phyloP scores from a whole-genome alignment of 208 protist genomes.

The Leishmania braziliensis region DNA sequence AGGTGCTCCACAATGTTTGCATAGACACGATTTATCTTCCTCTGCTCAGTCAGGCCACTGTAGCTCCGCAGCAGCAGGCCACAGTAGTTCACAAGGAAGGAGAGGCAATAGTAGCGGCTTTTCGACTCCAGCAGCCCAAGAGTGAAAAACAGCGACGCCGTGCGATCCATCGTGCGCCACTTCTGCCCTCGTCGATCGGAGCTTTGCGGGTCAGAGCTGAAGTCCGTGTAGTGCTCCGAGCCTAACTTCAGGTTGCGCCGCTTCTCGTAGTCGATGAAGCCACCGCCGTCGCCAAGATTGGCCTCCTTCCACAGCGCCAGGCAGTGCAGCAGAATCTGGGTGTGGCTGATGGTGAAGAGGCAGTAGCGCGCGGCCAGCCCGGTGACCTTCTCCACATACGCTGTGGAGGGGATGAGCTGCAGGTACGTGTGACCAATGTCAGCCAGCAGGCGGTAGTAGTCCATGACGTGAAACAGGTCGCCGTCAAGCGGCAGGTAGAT shows the following conservation, averaged over 20 bases:
- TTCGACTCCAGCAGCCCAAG: constrained; percentile 28
- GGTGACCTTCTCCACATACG: constrained; percentile 13
- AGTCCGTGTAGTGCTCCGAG: background rate
- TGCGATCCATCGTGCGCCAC: constrained; percentile 9
- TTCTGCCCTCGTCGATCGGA: background rate
- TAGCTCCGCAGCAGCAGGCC: constrained; percentile 10
- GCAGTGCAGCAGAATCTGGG: constrained; percentile 29
- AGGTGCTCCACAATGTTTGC: constrained; percentile 24
- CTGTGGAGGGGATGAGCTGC: background rate
- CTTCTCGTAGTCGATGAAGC: constrained; percentile 9
- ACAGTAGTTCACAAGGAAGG: constrained; percentile 19
- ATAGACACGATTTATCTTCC: constrained; percentile 19
- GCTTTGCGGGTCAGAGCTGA: background rate
- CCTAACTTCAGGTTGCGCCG: background rate
- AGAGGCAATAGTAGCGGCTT: constrained; percentile 27
- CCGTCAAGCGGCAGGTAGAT: constrained; percentile 28
- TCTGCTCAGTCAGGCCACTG: constrained; percentile 10
- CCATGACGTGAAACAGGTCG: constrained; percentile 19
- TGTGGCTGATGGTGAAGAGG: constrained; percentile 31
- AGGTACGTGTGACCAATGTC: constrained; percentile 34
- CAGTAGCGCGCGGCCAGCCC: constrained; percentile 30
- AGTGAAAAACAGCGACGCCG: constrained; percentile 6
- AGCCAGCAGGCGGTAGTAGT: constrained; percentile 27
- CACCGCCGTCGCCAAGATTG: constrained; percentile 1
- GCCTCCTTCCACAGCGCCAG: constrained; percentile 25